Evolutionary conservation across 108 stramenopile genomes (phyloP).

Genomic region (Nannochloropsis oceanica): DNA sequence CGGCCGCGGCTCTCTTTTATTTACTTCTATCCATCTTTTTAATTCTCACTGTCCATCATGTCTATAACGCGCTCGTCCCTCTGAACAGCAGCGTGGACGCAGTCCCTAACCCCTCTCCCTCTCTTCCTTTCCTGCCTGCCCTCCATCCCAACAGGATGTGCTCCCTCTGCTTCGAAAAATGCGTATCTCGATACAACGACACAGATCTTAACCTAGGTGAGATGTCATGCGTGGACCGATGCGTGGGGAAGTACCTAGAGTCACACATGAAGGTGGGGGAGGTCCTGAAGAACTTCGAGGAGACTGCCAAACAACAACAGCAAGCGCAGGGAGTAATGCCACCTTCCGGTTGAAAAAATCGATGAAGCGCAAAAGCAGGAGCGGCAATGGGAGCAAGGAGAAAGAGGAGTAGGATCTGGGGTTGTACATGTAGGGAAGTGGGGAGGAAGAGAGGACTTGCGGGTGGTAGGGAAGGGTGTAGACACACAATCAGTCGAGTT

Average conservation of each 20-base stretch:
- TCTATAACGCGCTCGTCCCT: too few relatives aligned
- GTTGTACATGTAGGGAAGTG: too few relatives aligned
- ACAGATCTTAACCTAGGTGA: slow-evolving; percentile 9
- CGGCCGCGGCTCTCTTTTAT: too few relatives aligned
- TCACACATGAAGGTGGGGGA: slow-evolving; percentile 6
- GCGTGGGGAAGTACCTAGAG: slow-evolving; percentile 10
- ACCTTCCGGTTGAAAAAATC: neutral
- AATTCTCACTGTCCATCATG: too few relatives aligned
- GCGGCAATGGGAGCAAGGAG: too few relatives aligned
- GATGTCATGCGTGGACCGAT: slow-evolving; percentile 12
- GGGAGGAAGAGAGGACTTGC: too few relatives aligned
- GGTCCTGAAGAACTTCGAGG: neutral
- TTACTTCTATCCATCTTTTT: too few relatives aligned
- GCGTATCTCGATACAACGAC: slow-evolving; percentile 1
- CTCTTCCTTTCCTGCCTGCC: neutral
- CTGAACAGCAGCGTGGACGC: too few relatives aligned
- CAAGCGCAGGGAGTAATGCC: neutral
- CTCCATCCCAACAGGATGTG: slow-evolving; percentile 2
- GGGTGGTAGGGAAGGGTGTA: too few relatives aligned
- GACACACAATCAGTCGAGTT: too few relatives aligned
- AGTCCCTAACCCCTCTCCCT: neutral
- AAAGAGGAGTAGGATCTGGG: too few relatives aligned
- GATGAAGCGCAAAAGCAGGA: neutral
- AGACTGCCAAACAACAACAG: neutral
- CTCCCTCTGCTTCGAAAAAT: slow-evolving; percentile 3